Conservation (phyloP, 352 stramenopile genomes). For the Phytophthora multivora region DNA sequence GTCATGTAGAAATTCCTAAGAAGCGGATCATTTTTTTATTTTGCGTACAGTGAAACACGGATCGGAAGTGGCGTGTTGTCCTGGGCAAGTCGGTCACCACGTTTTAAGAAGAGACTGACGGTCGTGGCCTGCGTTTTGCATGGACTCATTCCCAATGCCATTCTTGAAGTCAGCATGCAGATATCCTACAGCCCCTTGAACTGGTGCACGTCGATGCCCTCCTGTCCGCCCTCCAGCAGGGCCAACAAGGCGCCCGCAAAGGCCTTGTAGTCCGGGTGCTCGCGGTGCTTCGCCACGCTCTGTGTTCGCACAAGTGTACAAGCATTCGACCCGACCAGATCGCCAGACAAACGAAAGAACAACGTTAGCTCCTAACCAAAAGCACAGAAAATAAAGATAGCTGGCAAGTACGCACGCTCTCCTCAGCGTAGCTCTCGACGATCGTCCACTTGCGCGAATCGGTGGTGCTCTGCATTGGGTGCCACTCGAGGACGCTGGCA, state of each 20-base stretch:
- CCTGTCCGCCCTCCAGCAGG: constrained; percentile 22
- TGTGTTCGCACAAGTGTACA: constrained; percentile 1
- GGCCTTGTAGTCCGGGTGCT: constrained; percentile 17
- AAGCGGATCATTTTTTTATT: too few relatives aligned
- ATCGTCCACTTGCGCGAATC: constrained; percentile 32
- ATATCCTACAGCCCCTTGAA: constrained; percentile 20
- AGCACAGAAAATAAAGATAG: not conserved
- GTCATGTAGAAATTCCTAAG: too few relatives aligned
- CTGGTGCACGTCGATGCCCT: constrained; percentile 20
- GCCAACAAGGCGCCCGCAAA: constrained; percentile 10
- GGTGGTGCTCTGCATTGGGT: constrained; percentile 19
- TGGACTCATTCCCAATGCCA: too few relatives aligned
- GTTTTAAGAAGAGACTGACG: too few relatives aligned
- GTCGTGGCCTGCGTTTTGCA: too few relatives aligned
- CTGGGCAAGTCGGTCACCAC: too few relatives aligned
- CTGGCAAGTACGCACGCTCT: constrained; percentile 18
- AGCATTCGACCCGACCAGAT: not conserved
- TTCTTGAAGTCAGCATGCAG: too few relatives aligned
- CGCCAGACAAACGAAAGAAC: not conserved
- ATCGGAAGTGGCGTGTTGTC: too few relatives aligned
- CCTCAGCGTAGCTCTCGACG: constrained; percentile 25
- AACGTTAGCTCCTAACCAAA: not conserved
- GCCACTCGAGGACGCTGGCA: constrained; percentile 10
- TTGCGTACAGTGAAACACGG: too few relatives aligned
- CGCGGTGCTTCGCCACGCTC: constrained; percentile 21